These are phyloP conservation scores for Sclerotinia glacialis DNA, from an alignment of 2,329 filamentous ascomycete genomes.

Conservation along the genomic window DNA sequence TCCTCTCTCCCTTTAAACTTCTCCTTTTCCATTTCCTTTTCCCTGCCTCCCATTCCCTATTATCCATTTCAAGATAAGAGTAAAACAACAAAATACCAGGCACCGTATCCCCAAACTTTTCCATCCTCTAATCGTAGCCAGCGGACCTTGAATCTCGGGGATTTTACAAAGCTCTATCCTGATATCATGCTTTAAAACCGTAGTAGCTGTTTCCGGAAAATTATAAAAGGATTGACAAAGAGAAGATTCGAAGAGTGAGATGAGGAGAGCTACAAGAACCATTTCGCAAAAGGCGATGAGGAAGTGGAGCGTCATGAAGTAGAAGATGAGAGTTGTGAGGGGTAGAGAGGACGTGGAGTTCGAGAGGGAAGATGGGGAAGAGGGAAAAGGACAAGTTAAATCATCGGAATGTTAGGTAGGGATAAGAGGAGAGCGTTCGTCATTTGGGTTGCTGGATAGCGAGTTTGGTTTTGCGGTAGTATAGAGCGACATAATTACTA, in stretches of 20 bases:
- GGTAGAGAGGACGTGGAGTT: background rate
- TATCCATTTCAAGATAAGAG: background rate
- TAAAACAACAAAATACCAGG: constrained; percentile 29
- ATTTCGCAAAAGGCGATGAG: constrained; percentile 37
- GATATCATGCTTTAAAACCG: constrained; percentile 11
- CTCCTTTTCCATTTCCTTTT: background rate
- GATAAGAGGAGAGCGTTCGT: background rate
- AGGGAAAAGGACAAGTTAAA: too few relatives aligned
- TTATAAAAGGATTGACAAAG: constrained; percentile 34
- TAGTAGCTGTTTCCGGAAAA: constrained; percentile 24
- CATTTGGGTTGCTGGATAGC: background rate
- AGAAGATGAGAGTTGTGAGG: constrained; percentile 27
- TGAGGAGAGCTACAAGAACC: constrained; percentile 35
- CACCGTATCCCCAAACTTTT: constrained; percentile 37
- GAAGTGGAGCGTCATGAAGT: constrained; percentile 39
- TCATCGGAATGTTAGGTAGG: background rate
- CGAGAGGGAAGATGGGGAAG: background rate
- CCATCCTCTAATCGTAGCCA: constrained; percentile 38
- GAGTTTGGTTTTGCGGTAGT: background rate
- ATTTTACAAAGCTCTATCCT: constrained; percentile 34
- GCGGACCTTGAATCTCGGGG: constrained; percentile 32
- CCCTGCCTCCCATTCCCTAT: constrained; percentile 5
- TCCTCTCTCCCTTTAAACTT: background rate
- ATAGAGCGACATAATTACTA: background rate
- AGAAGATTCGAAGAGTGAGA: constrained; percentile 37